Base-by-base conservation (phyloP, 495 filamentous ascomycete species). In the Cercophora scortea region DNA sequence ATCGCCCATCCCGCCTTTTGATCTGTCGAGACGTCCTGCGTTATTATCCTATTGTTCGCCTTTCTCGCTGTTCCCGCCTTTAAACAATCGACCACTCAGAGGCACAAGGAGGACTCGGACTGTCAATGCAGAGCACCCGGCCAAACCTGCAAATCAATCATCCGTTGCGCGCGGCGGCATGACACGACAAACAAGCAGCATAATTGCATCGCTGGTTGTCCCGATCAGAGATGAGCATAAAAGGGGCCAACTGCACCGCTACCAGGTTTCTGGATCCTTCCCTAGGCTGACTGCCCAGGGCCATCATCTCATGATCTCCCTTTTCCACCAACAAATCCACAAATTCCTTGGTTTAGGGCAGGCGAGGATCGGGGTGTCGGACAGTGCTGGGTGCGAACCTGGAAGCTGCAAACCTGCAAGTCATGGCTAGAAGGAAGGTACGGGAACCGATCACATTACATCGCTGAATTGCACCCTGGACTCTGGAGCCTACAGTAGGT, bases 11-110 rank as follows among this genome's bases (percentile, higher is more conserved):
- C 55, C 58, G 51, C 54, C 54, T 53, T 51, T 49, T 49, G 50
- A 56, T 58, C 57, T 56, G 44, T 62, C 55, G 48, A 60, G 51
- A 47, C 52, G 6, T 51, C 48, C 45, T 58, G 53, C 55, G 50
- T 51, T 61, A 51, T 59, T 59, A 52, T 63, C 54, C 54, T 48
- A 60, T 65, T 62, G 57, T 60, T 60, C 49, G 35, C 17, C 42
- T 25, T 15, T 12, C 46, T 45, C 36, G n/a, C 33, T 41, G 15
- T 55, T 52, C 55, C 56, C 32, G 34, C 42, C 39, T 35, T 38
- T 15, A 39, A 55, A 49, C 53, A 45, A 51, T 50, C 34, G 51
- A 45, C 49, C 54, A 52, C 1, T 50, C 16, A 42, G 34, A 45
- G 8, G 32, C 18, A 45, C 43, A 45, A 38, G 9, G 36, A 2